Evolutionary conservation across 2,329 filamentous ascomycete species (phyloP).

Genomic region (Paraconiothyrium brasiliense): DNA sequence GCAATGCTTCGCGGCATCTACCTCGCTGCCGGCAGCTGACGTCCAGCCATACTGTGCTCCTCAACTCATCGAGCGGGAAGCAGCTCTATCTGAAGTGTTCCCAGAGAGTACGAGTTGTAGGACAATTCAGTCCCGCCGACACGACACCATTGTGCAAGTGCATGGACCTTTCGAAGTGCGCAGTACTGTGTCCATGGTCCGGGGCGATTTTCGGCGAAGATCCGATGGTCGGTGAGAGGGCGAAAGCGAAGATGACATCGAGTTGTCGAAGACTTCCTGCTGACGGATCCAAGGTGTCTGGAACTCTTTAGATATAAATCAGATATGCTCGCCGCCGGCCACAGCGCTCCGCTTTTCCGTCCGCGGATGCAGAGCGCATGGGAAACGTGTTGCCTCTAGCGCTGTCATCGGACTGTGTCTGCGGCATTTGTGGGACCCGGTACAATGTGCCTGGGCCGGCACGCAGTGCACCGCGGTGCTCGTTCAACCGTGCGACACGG

Average conservation of each 20-base stretch:
- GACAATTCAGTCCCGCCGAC: neutral
- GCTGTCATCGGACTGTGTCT: neutral
- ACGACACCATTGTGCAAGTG: neutral
- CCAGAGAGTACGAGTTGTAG: neutral
- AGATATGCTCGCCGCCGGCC: neutral
- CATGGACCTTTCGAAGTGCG: neutral
- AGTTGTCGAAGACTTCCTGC: neutral
- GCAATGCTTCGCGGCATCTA: neutral
- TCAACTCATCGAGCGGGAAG: neutral
- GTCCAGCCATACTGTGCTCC: no score
- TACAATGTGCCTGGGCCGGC: neutral
- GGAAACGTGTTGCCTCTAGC: neutral
- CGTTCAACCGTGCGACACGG: neutral
- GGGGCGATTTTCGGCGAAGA: neutral
- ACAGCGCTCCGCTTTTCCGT: conserved; percentile 2
- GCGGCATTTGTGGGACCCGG: conserved; percentile 1
- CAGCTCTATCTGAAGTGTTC: neutral
- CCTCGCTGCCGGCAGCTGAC: neutral
- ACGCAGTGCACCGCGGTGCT: conserved; percentile 5
- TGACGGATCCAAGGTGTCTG: conserved; percentile 12
- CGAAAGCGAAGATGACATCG: neutral
- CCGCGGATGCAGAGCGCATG: conserved; percentile 4
- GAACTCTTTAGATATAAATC: conserved; percentile 4
- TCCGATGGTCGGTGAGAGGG: neutral
- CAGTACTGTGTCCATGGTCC: neutral